Evolutionary conservation across 2,329 filamentous ascomycete genomes (phyloP).

Genomic region (Calonectria naviculata): DNA sequence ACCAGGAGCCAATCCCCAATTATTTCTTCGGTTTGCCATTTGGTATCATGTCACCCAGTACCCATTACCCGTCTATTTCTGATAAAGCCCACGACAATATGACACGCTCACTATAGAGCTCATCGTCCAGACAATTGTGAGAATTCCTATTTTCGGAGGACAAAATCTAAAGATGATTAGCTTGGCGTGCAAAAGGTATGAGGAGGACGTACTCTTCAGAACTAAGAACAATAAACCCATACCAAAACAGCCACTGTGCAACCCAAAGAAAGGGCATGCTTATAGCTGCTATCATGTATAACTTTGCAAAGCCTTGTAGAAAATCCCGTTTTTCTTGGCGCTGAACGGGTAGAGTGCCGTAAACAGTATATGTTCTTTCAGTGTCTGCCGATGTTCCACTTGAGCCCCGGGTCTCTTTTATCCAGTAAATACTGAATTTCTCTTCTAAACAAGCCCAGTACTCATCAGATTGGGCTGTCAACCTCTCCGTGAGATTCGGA

Average conservation of each 20-base stretch:
- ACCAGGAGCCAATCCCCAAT: too few species aligned
- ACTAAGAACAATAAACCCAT: constrained; percentile 21
- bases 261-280: not conserved
- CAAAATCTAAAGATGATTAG: constrained; percentile 5
- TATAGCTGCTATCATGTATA: not conserved
- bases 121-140: constrained; percentile 5
- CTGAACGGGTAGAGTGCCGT: not conserved
- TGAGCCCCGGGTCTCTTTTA: not conserved
- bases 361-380: not conserved
- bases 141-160: not conserved
- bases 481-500: not conserved
- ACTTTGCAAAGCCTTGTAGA: not conserved
- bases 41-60: too few species aligned
- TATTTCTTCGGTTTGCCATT: too few species aligned
- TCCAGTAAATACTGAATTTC: not conserved
- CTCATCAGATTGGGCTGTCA: not conserved
- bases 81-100: too few species aligned
- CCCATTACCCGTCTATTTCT: too few species aligned
- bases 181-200: not conserved
- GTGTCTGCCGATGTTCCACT: not conserved
- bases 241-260: constrained; percentile 28
- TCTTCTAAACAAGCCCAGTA: not conserved
- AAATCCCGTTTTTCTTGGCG: too few species aligned
- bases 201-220: not conserved
- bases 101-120: too few species aligned